phyloP scores from a whole-genome alignment of 2,329 filamentous ascomycete genomes.

The Colletotrichum nymphaeae region DNA sequence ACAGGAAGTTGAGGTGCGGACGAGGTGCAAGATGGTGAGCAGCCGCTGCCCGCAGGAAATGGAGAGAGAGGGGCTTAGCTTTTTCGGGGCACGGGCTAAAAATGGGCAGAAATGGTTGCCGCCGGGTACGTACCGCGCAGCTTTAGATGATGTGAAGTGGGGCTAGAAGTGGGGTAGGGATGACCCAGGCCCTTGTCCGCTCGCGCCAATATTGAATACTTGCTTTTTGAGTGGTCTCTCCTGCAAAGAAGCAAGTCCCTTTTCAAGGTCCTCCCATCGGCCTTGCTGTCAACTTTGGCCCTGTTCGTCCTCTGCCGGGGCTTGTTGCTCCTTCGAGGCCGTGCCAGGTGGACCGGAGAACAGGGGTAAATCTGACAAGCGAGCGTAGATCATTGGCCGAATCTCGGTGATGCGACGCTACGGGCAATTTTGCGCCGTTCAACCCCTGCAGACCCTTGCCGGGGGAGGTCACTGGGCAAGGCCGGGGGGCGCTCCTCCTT shows the following conservation, averaged over 20 bases:
- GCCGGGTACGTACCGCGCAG: not conserved
- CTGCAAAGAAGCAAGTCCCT: not conserved
- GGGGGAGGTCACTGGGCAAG: no score
- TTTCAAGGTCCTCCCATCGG: not conserved
- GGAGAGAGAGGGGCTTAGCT: not conserved
- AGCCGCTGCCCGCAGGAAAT: not conserved
- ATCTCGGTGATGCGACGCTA: conserved; percentile 1
- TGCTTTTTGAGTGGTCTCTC: not conserved
- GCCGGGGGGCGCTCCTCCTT: not conserved
- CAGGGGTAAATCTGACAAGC: conserved; percentile 19
- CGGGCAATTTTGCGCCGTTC: conserved; percentile 25
- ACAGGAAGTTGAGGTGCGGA: not conserved
- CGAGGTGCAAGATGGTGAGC: not conserved
- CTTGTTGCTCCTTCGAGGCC: conserved; percentile 26
- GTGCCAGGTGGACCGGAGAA: not conserved
- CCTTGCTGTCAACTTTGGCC: not conserved
- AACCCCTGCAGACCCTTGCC: conserved; percentile 3
- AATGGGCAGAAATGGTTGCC: not conserved
- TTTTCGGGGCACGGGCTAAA: conserved; percentile 9
- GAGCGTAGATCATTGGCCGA: conserved; percentile 12
- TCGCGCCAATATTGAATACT: not conserved
- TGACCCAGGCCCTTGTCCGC: not conserved
- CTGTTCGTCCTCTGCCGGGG: conserved; percentile 5
- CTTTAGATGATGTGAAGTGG: conserved; percentile 8
- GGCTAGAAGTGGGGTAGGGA: not conserved